Conservation (phyloP, 768 basidiomycete genomes). For the Auriscalpium vulgare region DNA sequence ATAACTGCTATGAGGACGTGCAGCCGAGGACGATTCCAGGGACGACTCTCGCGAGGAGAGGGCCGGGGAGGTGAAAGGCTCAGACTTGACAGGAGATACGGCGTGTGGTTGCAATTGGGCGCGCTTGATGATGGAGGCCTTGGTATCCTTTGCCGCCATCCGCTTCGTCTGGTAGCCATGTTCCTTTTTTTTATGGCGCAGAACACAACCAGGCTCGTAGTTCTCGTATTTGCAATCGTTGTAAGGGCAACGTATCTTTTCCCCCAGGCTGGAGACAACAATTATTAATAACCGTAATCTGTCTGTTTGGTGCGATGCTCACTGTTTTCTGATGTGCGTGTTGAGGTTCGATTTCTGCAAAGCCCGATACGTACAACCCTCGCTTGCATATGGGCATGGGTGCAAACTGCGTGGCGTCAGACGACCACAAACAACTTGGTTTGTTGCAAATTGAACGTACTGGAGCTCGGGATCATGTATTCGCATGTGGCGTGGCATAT, state of each 20-base stretch:
- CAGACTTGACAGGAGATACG: background rate
- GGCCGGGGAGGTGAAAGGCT: too few relatives aligned
- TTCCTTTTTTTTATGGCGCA: constrained; percentile 11
- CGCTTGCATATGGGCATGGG: background rate
- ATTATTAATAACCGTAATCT: too few relatives aligned
- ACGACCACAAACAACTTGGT: background rate
- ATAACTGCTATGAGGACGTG: too few relatives aligned
- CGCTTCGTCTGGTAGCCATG: constrained; percentile 9
- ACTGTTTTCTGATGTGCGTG: background rate
- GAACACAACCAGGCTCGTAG: constrained; percentile 10
- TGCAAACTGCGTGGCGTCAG: background rate
- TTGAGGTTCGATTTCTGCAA: background rate
- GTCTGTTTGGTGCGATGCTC: background rate
- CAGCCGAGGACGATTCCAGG: too few relatives aligned
- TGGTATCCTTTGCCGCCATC: constrained; percentile 4
- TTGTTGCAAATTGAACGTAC: too few relatives aligned
- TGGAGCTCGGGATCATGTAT: background rate
- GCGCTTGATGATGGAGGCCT: background rate
- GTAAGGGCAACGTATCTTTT: constrained; percentile 8
- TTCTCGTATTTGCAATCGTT: constrained; percentile 4
- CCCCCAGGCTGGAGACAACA: background rate
- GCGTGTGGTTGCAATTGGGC: background rate
- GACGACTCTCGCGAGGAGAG: too few relatives aligned
- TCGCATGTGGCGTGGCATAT: background rate
- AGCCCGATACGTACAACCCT: background rate